Evolutionary conservation across 208 protist species (phyloP).

Genomic region (Porcisia hertigi): DNA sequence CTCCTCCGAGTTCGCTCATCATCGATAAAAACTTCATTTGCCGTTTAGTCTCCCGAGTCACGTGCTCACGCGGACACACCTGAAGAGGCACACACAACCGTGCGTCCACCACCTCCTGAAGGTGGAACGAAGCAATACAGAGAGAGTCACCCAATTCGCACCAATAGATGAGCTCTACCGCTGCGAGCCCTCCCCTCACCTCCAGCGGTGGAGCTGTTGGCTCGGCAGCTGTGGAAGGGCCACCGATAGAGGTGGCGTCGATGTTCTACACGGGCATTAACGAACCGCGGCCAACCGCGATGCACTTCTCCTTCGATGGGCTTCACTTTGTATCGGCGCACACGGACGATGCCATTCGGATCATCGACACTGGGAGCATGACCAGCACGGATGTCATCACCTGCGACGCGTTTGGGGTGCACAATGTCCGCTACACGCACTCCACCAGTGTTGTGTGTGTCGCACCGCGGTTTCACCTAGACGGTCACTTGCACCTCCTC

Average conservation of each 20-base stretch:
- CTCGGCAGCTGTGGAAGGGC: neutral
- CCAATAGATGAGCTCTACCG: constrained; percentile 3
- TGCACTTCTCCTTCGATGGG: constrained; percentile 81
- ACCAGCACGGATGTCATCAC: constrained; percentile 51
- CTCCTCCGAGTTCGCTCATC: too few relatives aligned
- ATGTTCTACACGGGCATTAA: constrained; percentile 74
- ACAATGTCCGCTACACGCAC: constrained; percentile 71
- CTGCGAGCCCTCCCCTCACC: constrained; percentile 12
- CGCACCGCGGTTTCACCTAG: constrained; percentile 59
- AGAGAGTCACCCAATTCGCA: neutral
- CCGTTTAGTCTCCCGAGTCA: too few relatives aligned
- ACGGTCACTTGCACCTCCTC: constrained; percentile 83
- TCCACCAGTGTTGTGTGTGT: constrained; percentile 65
- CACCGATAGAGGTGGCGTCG: constrained; percentile 60
- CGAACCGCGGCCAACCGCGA: constrained; percentile 67
- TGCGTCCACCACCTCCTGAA: neutral
- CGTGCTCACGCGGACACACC: neutral
- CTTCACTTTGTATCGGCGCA: constrained; percentile 69
- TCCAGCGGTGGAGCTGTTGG: constrained; percentile 6
- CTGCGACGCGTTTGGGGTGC: constrained; percentile 64
- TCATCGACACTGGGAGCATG: constrained; percentile 65
- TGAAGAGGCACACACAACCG: neutral
- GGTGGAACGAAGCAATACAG: neutral
- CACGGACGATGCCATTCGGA: constrained; percentile 71
- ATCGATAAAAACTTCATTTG: too few relatives aligned